Evolutionary conservation across 2,329 filamentous ascomycete genomes (phyloP), one percentile per base, ranked within the genome.

Genomic region (Sarocladiaceae sp.): DNA sequence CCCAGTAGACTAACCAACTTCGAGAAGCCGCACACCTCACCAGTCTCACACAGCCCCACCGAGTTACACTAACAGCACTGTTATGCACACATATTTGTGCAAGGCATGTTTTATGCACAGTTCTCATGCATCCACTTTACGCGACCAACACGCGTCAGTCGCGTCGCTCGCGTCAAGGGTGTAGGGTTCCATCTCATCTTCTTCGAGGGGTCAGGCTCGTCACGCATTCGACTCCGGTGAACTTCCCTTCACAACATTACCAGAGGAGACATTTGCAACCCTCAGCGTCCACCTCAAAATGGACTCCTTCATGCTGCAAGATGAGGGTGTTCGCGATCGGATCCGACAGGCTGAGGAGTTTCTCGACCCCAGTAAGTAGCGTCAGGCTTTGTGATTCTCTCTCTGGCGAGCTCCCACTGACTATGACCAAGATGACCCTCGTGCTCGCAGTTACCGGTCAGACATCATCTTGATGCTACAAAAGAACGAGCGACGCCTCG

Each of bases 271-370:
- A 33, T 32, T 15, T 29, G 43, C 46, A 39, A 33, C 31, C 15
- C 26, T 9, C 19, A 15, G 37, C 23, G 24, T n/a, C 19, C 7
- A 9, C 3, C 24, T 21, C 62, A 67, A 48, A 51, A 89, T 93
- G 85, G 85, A 89, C 55, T 76, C 73, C 48, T 70, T 80, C 54
- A 80, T 85, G 69, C 78, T 94, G 57, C 80, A 84, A 65, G 90
- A 96, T 74, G 87, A 93, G 66, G 88, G 84, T 53, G 82, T 84
- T 56, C 78, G 81, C 55, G 83, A 94, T 69, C 87, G 89, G 57
- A 80, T 95, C 63, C 85, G 88, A 56, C 80, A 85, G 51, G 89
- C 88, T n/a, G 78, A 85, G 56, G 90, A 96, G 63, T 96, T 97
- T 59, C 80, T 97, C 33, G 91, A 96, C 71, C 91, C 91, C 49